phyloP scores from a whole-genome alignment of 2,329 filamentous ascomycete species.

The Bimuria novae-zelandiae region DNA sequence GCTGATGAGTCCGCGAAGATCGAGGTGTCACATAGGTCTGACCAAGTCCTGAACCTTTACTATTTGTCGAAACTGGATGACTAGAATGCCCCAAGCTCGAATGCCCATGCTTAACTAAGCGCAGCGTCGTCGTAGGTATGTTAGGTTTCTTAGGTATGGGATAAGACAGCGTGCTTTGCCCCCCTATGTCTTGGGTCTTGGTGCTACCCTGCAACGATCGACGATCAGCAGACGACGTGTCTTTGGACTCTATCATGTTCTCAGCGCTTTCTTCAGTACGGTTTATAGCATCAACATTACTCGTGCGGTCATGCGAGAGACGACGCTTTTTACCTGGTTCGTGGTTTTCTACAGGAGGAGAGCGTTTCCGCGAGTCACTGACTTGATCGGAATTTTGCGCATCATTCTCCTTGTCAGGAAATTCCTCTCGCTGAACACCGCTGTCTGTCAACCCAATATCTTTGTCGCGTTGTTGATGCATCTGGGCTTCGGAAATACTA shows the following conservation, averaged over 20 bases:
- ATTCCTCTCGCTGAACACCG: slow-evolving; percentile 25
- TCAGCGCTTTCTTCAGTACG: slow-evolving; percentile 11
- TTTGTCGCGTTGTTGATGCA: slow-evolving; percentile 13
- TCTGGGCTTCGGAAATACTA: slow-evolving; percentile 31
- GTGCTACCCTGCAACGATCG: slow-evolving; percentile 47
- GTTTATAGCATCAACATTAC: slow-evolving; percentile 12
- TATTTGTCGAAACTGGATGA: slow-evolving; percentile 34
- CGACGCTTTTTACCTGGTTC: slow-evolving; percentile 12
- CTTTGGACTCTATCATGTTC: background rate
- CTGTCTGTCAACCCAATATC: slow-evolving; percentile 6
- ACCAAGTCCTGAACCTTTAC: slow-evolving; percentile 24
- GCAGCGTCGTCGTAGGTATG: slow-evolving; percentile 64
- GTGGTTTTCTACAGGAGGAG: slow-evolving; percentile 1
- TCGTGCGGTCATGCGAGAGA: slow-evolving; percentile 1
- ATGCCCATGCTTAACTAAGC: slow-evolving; percentile 68
- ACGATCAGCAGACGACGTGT: slow-evolving; percentile 19
- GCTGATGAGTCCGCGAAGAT: slow-evolving; percentile 42
- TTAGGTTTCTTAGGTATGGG: slow-evolving; percentile 77
- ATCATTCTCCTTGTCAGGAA: slow-evolving; percentile 20
- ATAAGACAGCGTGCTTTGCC: slow-evolving; percentile 62
- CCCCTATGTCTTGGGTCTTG: slow-evolving; percentile 44
- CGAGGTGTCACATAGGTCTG: slow-evolving; percentile 25
- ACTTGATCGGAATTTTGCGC: slow-evolving; percentile 3
- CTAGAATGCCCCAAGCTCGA: slow-evolving; percentile 51
- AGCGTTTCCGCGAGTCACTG: slow-evolving; percentile 25